phyloP scores from a whole-genome alignment of 2,329 filamentous ascomycete species.

The Fusarium sp. region DNA sequence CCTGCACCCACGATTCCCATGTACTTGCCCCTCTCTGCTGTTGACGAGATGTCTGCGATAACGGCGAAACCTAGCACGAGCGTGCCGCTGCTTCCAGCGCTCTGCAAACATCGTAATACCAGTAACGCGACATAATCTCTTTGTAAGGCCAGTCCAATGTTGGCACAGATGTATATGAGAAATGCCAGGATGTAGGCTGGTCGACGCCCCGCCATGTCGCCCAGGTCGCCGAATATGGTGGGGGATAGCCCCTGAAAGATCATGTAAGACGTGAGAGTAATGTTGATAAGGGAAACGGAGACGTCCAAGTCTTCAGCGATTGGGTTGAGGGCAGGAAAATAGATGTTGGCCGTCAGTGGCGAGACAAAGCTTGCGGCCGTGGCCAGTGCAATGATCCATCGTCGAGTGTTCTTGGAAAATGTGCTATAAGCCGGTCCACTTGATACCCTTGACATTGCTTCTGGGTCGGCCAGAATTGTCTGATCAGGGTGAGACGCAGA shows the following conservation, averaged over 20 bases:
- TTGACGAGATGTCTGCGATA: slow-evolving; percentile 79
- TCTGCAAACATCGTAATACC: slow-evolving; percentile 74
- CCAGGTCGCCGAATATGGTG: slow-evolving; percentile 73
- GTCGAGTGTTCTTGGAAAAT: slow-evolving; percentile 58
- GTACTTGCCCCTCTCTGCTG: slow-evolving; percentile 79
- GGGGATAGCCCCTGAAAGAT: slow-evolving; percentile 76
- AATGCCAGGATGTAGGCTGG: slow-evolving; percentile 74
- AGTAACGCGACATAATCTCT: slow-evolving; percentile 71
- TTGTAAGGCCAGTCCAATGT: slow-evolving; percentile 73
- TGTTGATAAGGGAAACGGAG: slow-evolving; percentile 60
- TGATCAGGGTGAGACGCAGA: slow-evolving; percentile 10
- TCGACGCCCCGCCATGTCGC: slow-evolving; percentile 73
- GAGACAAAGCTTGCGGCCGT: slow-evolving; percentile 69
- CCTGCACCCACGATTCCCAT: slow-evolving; percentile 77
- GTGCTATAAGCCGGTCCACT: slow-evolving; percentile 49
- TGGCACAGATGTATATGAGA: slow-evolving; percentile 70
- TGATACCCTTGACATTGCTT: slow-evolving; percentile 38
- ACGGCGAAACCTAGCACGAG: slow-evolving; percentile 81
- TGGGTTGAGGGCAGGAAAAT: slow-evolving; percentile 61
- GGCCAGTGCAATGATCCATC: slow-evolving; percentile 69
- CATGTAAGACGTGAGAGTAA: slow-evolving; percentile 74
- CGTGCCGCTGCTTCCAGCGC: slow-evolving; percentile 76
- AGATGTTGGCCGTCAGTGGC: slow-evolving; percentile 74
- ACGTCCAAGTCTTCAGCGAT: slow-evolving; percentile 59
- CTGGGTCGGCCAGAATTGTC: slow-evolving; percentile 35